phyloP scores from a whole-genome alignment of 768 basidiomycete species.

The Podaxis sp. region DNA sequence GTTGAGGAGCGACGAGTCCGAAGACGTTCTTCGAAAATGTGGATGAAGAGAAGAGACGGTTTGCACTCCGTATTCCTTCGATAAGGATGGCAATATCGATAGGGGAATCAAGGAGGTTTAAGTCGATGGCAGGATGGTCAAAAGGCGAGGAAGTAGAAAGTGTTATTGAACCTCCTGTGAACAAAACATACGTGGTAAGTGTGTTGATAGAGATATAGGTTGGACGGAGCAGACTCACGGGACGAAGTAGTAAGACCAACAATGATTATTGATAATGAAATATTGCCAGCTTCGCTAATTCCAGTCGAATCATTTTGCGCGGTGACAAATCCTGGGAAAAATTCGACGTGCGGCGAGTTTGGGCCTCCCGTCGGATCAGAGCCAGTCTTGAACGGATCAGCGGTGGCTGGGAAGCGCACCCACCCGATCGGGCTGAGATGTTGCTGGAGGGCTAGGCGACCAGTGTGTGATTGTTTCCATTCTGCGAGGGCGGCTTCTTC shows the following conservation, averaged over 20 bases:
- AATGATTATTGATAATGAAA: neutral
- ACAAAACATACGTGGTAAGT: neutral
- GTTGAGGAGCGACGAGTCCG: neutral
- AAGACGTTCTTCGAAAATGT: neutral
- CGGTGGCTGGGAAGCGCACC: neutral
- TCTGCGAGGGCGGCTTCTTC: neutral
- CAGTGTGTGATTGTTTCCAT: neutral
- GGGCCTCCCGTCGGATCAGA: neutral
- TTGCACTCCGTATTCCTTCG: neutral
- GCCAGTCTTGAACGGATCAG: neutral
- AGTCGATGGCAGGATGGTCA: constrained; percentile 12
- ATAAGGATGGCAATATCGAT: neutral
- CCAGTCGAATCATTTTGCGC: neutral
- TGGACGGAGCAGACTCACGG: neutral
- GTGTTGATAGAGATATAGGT: neutral
- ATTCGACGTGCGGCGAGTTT: neutral
- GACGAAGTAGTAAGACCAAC: neutral
- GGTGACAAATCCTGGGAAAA: neutral
- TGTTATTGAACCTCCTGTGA: constrained; percentile 21
- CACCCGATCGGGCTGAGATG: neutral
- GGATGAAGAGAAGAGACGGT: neutral
- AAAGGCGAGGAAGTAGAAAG: constrained; percentile 22
- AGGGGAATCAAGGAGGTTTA: constrained; percentile 4
- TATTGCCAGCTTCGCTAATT: neutral
- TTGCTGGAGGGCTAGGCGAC: neutral